phyloP scores from a whole-genome alignment of 257 asterid genomes.

The Nicotiana attenuata region DNA sequence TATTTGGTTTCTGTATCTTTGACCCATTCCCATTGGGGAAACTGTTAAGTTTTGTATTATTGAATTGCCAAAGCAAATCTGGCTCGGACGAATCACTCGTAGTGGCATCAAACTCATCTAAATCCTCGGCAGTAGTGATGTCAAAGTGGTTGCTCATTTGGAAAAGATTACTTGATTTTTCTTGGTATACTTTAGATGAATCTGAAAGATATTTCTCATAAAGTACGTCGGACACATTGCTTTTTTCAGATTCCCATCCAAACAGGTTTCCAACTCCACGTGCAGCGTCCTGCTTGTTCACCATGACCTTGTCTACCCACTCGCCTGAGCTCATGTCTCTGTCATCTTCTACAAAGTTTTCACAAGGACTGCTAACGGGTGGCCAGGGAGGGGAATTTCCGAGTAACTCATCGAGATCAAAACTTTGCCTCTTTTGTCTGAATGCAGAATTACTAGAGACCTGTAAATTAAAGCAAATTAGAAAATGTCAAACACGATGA shows the following conservation, averaged over 20 bases:
- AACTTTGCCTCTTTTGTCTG: slow-evolving; percentile 60
- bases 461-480: slow-evolving; percentile 27
- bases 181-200: slow-evolving; percentile 40
- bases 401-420: slow-evolving; percentile 70
- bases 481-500: neutral
- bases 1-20: slow-evolving; percentile 42
- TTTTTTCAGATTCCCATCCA: slow-evolving; percentile 44
- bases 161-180: slow-evolving; percentile 32
- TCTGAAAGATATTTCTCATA: slow-evolving; percentile 49
- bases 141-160: slow-evolving; percentile 42
- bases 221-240: slow-evolving; percentile 33
- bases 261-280: slow-evolving; percentile 32
- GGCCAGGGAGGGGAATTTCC: slow-evolving; percentile 89
- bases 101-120: slow-evolving; percentile 77
- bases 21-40: slow-evolving; percentile 44
- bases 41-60: slow-evolving; percentile 48
- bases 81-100: slow-evolving; percentile 91
- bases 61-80: slow-evolving; percentile 82
- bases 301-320: slow-evolving; percentile 99
- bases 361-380: slow-evolving; percentile 49
- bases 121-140: slow-evolving; percentile 43
- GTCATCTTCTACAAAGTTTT: slow-evolving; percentile 50
- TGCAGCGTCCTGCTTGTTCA: slow-evolving; percentile 65
- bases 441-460: slow-evolving; percentile 37
- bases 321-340: slow-evolving; percentile 62